Conservation (phyloP, 2,329 filamentous ascomycete species). For the Fusarium musae region DNA sequence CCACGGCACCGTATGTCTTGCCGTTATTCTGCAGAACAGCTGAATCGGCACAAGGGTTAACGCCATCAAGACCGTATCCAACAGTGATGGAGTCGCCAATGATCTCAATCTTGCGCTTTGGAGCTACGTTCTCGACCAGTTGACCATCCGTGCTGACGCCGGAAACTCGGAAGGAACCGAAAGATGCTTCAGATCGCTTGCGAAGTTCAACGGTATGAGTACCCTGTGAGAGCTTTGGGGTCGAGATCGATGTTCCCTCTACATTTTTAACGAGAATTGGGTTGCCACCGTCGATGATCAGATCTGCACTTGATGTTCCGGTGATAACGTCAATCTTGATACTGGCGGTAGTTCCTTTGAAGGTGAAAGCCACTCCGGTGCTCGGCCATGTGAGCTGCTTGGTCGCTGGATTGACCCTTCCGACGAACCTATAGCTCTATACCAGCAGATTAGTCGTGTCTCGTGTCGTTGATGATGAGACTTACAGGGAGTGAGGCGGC, state of each 20-base stretch:
- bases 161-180: slow-evolving; percentile 14
- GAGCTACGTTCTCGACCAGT: slow-evolving; percentile 36
- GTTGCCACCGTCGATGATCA: slow-evolving; percentile 23
- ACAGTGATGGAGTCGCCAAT: slow-evolving; percentile 59
- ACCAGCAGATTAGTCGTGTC: background rate
- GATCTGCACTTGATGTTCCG: slow-evolving; percentile 23
- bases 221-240: slow-evolving; percentile 3
- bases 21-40: slow-evolving; percentile 53
- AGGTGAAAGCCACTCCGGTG: slow-evolving; percentile 55
- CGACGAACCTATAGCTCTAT: slow-evolving; percentile 45
- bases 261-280: slow-evolving; percentile 24
- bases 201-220: slow-evolving; percentile 32
- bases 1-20: slow-evolving; percentile 56
- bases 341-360: slow-evolving; percentile 53
- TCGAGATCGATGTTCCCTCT: slow-evolving; percentile 10
- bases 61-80: slow-evolving; percentile 56
- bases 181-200: slow-evolving; percentile 25
- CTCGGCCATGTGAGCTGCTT: slow-evolving; percentile 58
- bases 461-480: fast-evolving
- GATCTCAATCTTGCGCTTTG: slow-evolving; percentile 53
- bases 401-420: slow-evolving; percentile 56
- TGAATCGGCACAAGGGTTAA: slow-evolving; percentile 53
- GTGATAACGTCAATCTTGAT: slow-evolving; percentile 41
- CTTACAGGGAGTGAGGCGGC: slow-evolving; percentile 13
- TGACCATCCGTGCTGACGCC: slow-evolving; percentile 18